Percentiles rank a stretch among this genome's conserved stretches.
Evolutionary conservation across 164 flowering plant species (phyloP).

Genomic region (Piper betle): DNA sequence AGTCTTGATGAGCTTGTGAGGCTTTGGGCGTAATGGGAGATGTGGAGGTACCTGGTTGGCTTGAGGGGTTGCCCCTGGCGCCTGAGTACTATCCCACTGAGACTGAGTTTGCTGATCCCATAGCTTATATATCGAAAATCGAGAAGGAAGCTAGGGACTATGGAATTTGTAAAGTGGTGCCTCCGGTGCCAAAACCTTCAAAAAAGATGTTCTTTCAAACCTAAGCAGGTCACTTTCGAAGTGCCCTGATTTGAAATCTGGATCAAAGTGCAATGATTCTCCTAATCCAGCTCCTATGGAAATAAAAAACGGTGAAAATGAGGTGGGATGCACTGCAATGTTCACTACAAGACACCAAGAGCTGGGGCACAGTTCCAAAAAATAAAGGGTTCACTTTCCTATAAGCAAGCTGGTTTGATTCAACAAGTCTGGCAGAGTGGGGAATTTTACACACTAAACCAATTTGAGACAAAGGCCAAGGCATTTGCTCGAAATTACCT

Average conservation of each 20-base stretch:
- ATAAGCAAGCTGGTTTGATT: slow-evolving; percentile 18
- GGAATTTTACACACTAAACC: slow-evolving; percentile 74
- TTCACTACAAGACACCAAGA: slow-evolving; percentile 96
- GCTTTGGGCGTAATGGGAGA: slow-evolving; percentile 35
- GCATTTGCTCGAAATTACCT: slow-evolving; percentile 50
- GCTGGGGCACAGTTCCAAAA: slow-evolving; percentile 48
- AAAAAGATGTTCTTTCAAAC: slow-evolving; percentile 58
- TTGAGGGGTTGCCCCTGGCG: slow-evolving; percentile 69
- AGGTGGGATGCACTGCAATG: slow-evolving; percentile 41
- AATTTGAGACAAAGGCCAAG: slow-evolving; percentile 86
- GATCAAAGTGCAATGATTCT: slow-evolving; percentile 6
- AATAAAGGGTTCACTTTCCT: slow-evolving; percentile 22
- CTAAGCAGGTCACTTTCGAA: slow-evolving; percentile 61
- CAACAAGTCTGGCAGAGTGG: slow-evolving; percentile 99
- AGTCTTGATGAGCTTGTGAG: background rate
- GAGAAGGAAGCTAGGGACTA: slow-evolving; percentile 91
- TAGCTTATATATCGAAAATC: slow-evolving; percentile 90
- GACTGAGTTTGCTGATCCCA: slow-evolving; percentile 96
- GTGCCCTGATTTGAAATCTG: slow-evolving; percentile 48
- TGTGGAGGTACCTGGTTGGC: slow-evolving; percentile 72
- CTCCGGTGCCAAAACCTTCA: slow-evolving; percentile 85
- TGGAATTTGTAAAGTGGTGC: slow-evolving; percentile 92
- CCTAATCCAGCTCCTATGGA: slow-evolving; percentile 9
- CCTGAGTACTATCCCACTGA: slow-evolving; percentile 84
- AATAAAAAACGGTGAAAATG: slow-evolving; percentile 17